These are phyloP conservation scores for Teunomyces aglyptinius DNA, from an alignment of 805 yeast genomes.

Conservation along the genomic window DNA sequence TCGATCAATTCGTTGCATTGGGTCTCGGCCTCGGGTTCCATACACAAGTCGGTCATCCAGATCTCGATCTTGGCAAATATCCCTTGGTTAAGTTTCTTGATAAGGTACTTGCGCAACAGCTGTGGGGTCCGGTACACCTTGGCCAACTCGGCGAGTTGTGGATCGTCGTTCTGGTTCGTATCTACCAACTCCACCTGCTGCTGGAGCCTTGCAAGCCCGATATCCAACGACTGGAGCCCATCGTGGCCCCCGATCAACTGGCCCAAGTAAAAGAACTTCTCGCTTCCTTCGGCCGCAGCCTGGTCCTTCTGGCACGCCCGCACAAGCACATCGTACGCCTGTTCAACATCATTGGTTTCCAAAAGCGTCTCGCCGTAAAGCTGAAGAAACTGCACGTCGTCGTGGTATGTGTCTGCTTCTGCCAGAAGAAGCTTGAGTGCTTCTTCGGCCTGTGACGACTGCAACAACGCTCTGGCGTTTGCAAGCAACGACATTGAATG, in stretches of 20 bases:
- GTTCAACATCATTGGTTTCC: constrained; percentile 77
- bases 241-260: constrained; percentile 83
- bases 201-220: constrained; percentile 56
- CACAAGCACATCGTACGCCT: constrained; percentile 63
- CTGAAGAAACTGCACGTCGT: constrained; percentile 49
- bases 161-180: constrained; percentile 22
- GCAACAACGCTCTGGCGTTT: constrained; percentile 44
- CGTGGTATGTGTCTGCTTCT: constrained; percentile 27
- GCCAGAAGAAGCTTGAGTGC: constrained; percentile 52
- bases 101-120: constrained; percentile 30
- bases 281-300: constrained; percentile 62
- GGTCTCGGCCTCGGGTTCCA: constrained; percentile 85
- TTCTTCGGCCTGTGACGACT: constrained; percentile 49
- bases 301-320: constrained; percentile 70
- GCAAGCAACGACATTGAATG: constrained; percentile 15
- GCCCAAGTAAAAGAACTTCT: constrained; percentile 85
- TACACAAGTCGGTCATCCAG: constrained; percentile 97
- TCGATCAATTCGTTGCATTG: constrained; percentile 72
- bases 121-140: constrained; percentile 22
- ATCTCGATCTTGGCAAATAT: constrained; percentile 84
- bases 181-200: constrained; percentile 34
- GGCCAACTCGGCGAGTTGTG: constrained; percentile 23
- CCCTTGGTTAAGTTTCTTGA: constrained; percentile 69
- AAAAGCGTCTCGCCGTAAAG: constrained; percentile 72
- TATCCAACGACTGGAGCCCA: constrained; percentile 62